Evolutionary conservation across 2,329 filamentous ascomycete genomes (phyloP).

Genomic region (Nakataea oryzae): DNA sequence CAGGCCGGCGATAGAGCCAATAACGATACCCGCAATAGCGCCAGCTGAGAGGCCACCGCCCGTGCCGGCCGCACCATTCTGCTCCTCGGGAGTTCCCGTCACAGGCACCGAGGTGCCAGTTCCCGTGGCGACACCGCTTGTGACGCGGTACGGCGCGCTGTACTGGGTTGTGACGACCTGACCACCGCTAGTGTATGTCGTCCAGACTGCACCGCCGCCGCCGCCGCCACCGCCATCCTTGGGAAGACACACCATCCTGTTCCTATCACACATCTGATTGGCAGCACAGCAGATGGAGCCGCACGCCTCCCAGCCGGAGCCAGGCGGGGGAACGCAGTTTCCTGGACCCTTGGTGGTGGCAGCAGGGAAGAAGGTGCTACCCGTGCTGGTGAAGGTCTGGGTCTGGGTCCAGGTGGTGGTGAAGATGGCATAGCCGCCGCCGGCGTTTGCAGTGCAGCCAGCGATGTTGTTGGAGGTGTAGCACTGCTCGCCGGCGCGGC

Average conservation of each 20-base stretch:
- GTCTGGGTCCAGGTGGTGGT: constrained; percentile 54
- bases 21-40: constrained; percentile 73
- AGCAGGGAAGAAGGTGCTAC: constrained; percentile 37
- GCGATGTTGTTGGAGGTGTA: constrained; percentile 39
- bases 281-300: constrained; percentile 60
- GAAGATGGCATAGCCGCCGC: constrained; percentile 22
- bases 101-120: constrained; percentile 36
- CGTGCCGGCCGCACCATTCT: constrained; percentile 24
- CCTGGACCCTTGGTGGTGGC: constrained; percentile 29
- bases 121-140: constrained; percentile 38
- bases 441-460: constrained; percentile 29
- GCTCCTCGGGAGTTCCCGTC: constrained; percentile 37
- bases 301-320: constrained; percentile 49
- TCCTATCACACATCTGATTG: constrained; percentile 54
- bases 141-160: constrained; percentile 38
- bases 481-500: constrained; percentile 35
- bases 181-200: constrained; percentile 24
- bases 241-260: constrained; percentile 5
- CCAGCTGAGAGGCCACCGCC: constrained; percentile 50
- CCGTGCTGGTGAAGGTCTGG: constrained; percentile 47
- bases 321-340: constrained; percentile 36
- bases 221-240: constrained; percentile 13
- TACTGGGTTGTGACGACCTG: constrained; percentile 43
- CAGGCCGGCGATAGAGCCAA: constrained; percentile 60
- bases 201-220: constrained; percentile 15